A percentile compares a stretch with the other conserved stretches of the same genome.
Evolutionary conservation across 1,139 yeast genomes (phyloP).

Genomic region (Taiozyma sp.): DNA sequence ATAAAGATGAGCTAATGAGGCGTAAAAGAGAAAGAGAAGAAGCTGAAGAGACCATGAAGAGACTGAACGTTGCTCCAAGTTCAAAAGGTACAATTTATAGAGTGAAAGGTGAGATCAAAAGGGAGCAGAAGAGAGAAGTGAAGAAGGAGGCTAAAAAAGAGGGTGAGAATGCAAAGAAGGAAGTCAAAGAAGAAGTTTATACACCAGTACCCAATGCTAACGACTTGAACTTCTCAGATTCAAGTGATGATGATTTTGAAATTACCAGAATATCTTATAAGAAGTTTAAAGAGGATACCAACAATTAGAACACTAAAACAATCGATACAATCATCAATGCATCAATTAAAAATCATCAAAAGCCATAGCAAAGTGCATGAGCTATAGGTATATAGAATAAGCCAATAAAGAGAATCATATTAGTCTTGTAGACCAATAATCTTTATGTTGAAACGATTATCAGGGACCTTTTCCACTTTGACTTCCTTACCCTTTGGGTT

Average conservation of each 20-base stretch:
- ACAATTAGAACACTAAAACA: not conserved
- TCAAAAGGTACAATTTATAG: not conserved
- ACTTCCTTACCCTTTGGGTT: constrained; percentile 10
- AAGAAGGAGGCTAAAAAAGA: constrained; percentile 12
- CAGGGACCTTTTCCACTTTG: constrained; percentile 1
- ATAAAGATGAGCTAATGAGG: constrained; percentile 25
- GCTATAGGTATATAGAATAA: too few species aligned
- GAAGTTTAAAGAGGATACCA: constrained; percentile 1
- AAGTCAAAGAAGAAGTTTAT: not conserved
- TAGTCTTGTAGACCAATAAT: constrained; percentile 1
- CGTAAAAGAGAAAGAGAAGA: constrained; percentile 24
- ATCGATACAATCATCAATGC: not conserved
- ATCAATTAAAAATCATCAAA: not conserved
- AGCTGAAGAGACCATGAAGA: constrained; percentile 17
- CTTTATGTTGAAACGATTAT: not conserved
- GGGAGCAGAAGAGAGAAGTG: not conserved
- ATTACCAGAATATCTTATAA: constrained; percentile 2
- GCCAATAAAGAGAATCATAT: not conserved
- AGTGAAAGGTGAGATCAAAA: not conserved
- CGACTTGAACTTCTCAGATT: constrained; percentile 6
- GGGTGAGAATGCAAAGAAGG: constrained; percentile 13
- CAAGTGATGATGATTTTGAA: constrained; percentile 9
- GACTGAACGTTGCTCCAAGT: constrained; percentile 7
- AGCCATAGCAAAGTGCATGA: too few species aligned
- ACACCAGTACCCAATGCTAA: constrained; percentile 3